A percentile compares a stretch with the other conserved stretches of the same genome.
Evolutionary conservation across 257 asterid species (phyloP).

Genomic region (Ajuga chamaepitys): DNA sequence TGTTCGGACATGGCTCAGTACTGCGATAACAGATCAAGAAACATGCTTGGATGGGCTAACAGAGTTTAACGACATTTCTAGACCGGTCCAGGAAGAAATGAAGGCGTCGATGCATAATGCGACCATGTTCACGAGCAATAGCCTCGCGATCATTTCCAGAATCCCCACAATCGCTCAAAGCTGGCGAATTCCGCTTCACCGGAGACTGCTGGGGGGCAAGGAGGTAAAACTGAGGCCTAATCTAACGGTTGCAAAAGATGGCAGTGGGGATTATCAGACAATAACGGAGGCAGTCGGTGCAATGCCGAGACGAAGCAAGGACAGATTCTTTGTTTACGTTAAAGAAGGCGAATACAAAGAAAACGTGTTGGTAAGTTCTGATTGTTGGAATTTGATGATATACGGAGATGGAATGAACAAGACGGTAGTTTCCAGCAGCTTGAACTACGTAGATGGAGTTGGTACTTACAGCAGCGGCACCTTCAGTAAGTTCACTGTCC

Average conservation of each 20-base stretch:
- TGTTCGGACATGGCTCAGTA: slow-evolving; percentile 28
- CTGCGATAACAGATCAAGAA: slow-evolving; percentile 23
- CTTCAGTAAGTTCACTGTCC: slow-evolving; percentile 19
- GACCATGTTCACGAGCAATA: slow-evolving; percentile 22
- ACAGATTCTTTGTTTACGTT: slow-evolving; percentile 19
- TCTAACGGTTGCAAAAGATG: slow-evolving; percentile 24
- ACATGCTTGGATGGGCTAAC: slow-evolving; percentile 20
- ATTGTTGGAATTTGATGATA: slow-evolving; percentile 27
- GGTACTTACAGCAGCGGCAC: slow-evolving; percentile 23
- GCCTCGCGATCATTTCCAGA: slow-evolving; percentile 27
- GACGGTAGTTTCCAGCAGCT: slow-evolving; percentile 14
- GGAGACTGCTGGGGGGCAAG: background rate
- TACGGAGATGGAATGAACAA: slow-evolving; percentile 34
- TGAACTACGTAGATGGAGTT: slow-evolving; percentile 23
- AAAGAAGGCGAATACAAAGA: slow-evolving; percentile 25
- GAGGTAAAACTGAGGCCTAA: slow-evolving; percentile 9
- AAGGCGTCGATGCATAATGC: slow-evolving; percentile 3
- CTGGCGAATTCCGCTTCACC: background rate
- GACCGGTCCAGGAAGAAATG: background rate
- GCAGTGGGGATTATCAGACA: slow-evolving; percentile 21
- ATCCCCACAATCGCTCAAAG: background rate
- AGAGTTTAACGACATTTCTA: slow-evolving; percentile 13
- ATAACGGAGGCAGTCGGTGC: slow-evolving; percentile 20
- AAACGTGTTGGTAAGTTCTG: slow-evolving; percentile 17
- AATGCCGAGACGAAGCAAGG: slow-evolving; percentile 18